phyloP scores from a whole-genome alignment of 78 protist species.

The Kipferlia bialata region DNA sequence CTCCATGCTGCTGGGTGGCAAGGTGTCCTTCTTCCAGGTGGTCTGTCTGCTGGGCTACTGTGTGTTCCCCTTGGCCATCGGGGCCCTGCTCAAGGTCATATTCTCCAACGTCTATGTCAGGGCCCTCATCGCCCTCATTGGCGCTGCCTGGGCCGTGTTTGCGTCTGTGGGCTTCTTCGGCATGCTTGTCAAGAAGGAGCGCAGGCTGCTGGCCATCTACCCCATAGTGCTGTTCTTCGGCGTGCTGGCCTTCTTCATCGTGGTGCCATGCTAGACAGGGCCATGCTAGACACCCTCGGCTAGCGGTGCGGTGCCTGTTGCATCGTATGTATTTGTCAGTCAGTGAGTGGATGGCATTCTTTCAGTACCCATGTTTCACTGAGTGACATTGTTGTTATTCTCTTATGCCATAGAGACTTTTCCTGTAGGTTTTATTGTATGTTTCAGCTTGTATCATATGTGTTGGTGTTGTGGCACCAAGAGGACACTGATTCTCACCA shows the following conservation, averaged over 20 bases:
- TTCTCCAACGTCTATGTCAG: not conserved
- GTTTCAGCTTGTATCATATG: no score
- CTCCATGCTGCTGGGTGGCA: constrained; percentile 64
- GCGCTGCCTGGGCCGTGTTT: constrained; percentile 2
- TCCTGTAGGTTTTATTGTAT: no score
- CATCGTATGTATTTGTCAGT: no score
- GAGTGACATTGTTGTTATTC: no score
- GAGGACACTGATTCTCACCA: no score
- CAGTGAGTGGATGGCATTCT: no score
- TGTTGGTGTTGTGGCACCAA: no score
- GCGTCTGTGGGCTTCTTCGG: constrained; percentile 27
- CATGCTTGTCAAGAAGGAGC: constrained; percentile 4
- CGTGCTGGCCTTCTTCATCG: constrained; percentile 22
- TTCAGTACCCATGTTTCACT: no score
- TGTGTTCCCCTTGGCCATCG: constrained; percentile 58
- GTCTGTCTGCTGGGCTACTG: constrained; percentile 87
- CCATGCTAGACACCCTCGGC: no score
- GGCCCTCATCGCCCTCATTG: not conserved
- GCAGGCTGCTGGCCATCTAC: constrained; percentile 28
- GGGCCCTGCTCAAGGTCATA: constrained; percentile 28
- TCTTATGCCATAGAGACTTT: no score
- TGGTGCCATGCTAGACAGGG: no score
- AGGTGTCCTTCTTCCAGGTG: constrained; percentile 73
- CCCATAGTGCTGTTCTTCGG: constrained; percentile 45
- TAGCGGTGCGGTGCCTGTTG: no score